Conservation (phyloP, 1,284 basidiomycete genomes). For the Grifola frondosa region DNA sequence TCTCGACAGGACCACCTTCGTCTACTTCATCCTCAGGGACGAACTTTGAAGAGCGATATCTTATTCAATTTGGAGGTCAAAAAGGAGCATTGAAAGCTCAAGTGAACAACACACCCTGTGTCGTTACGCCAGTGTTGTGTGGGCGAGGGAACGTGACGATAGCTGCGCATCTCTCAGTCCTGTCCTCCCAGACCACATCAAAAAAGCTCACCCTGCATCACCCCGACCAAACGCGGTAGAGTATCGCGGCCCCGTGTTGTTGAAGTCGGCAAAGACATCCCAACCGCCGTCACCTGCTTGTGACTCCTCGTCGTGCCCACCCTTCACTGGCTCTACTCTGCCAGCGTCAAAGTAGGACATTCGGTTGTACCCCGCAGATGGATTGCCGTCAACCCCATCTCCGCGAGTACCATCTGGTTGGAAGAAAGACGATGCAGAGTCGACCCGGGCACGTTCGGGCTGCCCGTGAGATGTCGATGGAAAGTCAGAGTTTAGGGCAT, state of each 20-base stretch:
- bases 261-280: constrained; percentile 90
- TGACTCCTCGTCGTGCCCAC: constrained; percentile 62
- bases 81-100: constrained; percentile 27
- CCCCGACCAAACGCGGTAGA: constrained; percentile 54
- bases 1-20: constrained; percentile 57
- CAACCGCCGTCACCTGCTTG: constrained; percentile 56
- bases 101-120: constrained; percentile 4
- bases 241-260: constrained; percentile 83
- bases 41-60: constrained; percentile 29
- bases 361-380: constrained; percentile 66
- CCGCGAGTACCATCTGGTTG: constrained; percentile 40
- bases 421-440: constrained; percentile 69
- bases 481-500: constrained; percentile 58
- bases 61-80: constrained; percentile 6
- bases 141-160: constrained; percentile 50
- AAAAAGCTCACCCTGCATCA: constrained; percentile 36
- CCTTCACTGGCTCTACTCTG: constrained; percentile 71
- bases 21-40: constrained; percentile 35
- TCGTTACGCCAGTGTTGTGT: constrained; percentile 15
- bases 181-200: constrained; percentile 6
- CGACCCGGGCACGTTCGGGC: constrained; percentile 46
- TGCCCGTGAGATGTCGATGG: constrained; percentile 35
- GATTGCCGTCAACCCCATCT: constrained; percentile 41
- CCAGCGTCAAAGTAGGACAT: constrained; percentile 63
- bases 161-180: constrained; percentile 35